These are phyloP conservation scores for Casuarina glauca DNA, from an alignment of 306 rosid species.

Conservation along the genomic window DNA sequence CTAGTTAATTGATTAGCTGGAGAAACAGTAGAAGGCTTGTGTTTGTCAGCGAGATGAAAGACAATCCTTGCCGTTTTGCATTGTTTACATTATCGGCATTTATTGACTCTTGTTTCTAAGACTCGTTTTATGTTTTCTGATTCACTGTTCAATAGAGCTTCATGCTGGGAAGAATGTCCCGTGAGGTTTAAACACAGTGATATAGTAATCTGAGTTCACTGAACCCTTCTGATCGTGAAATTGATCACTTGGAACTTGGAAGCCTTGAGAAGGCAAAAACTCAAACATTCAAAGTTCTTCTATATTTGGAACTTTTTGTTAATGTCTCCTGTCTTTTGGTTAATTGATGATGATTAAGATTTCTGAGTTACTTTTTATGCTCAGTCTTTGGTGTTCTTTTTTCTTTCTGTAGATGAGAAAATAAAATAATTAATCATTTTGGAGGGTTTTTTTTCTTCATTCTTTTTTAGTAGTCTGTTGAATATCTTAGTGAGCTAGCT, in stretches of 20 bases:
- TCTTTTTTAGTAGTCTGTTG: neutral
- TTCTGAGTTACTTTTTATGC: neutral
- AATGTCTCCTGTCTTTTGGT: neutral
- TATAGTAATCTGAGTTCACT: slow-evolving; percentile 30
- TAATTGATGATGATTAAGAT: neutral
- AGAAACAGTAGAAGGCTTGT: neutral
- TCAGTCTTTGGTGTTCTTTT: neutral
- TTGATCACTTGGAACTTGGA: slow-evolving; percentile 32
- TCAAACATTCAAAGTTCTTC: slow-evolving; percentile 25
- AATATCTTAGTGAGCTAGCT: neutral
- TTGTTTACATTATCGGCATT: neutral
- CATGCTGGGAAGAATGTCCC: slow-evolving; percentile 23
- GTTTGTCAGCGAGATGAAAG: neutral
- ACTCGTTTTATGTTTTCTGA: neutral
- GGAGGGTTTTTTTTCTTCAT: neutral
- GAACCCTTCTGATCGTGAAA: slow-evolving; percentile 28
- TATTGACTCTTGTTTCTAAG: neutral
- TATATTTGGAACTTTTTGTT: neutral
- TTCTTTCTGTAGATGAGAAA: neutral
- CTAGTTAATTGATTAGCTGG: neutral
- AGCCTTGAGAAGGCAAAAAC: slow-evolving; percentile 22
- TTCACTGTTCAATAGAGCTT: slow-evolving; percentile 42
- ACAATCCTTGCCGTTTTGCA: neutral
- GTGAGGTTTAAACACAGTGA: slow-evolving; percentile 47
- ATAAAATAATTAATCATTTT: neutral